Base-by-base conservation (phyloP, 257 asterid genomes). In the Mitragyna speciosa region DNA sequence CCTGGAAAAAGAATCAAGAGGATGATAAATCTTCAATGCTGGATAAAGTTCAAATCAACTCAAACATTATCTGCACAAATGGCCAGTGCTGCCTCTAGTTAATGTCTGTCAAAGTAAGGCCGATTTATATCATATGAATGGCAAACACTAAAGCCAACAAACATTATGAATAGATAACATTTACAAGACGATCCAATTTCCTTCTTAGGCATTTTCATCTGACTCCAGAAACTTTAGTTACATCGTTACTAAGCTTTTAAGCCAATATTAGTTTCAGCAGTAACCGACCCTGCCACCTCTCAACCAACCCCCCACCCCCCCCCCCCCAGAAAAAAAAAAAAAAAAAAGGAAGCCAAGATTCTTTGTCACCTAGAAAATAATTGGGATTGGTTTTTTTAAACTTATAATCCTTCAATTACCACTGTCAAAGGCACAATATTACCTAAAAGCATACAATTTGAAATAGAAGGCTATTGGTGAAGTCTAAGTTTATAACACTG, bases 1-100 rank as follows among this genome's bases (percentile, higher is more conserved):
- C 91, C 98, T 96, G 88, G 69, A 71, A 63, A 59, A 78, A 82
- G 75, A 70, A 85, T 74, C 78, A 84, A 72, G 70, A 19, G 51
- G n/a, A 75, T 33, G 20, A 86, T 67, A 24, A 61, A 82, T 43
- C 24, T 58, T 12, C n/a, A 52, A 68, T 5, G 61, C 41, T 26
- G 11, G 4, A 22, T 3, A 12, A 33, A 28, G 0, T 39, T 19
- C 47, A 47, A 6, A 45, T 78, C 36, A 71, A 61, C 47, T 16
- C 19, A 30, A n/a, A 58, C n/a, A 72, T 52, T 30, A 31, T 9
- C 49, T 5, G 61, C n/a, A 49, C 31, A 73, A 31, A 52, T 24
- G 31, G 24, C 51, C 39, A n/a, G 45, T 58, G 48, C 36, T 33
- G 26, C 26, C 61, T 65, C 16, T 26, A 41, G 79, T 45, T 30